A percentile compares a stretch with the other conserved stretches of the same genome.
Evolutionary conservation across 108 stramenopile genomes (phyloP).

Genomic region (Seminavis robusta): DNA sequence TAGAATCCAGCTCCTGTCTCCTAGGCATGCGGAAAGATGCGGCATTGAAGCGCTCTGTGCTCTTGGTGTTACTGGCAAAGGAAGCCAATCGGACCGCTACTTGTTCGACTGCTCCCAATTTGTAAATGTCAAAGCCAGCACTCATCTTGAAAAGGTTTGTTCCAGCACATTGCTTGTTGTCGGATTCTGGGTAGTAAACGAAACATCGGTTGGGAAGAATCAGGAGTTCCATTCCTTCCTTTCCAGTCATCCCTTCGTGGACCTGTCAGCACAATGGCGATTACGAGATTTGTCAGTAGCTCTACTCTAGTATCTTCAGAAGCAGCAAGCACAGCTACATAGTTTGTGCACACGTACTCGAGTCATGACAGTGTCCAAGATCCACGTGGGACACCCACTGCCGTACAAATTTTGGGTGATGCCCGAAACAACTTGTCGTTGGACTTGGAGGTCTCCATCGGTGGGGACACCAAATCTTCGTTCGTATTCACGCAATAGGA

Average conservation of each 20-base stretch:
- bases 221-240: constrained; percentile 3
- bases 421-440: constrained; percentile 14
- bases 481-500: constrained; percentile 20
- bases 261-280: no score
- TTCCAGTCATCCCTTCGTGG: constrained; percentile 22
- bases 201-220: constrained; percentile 18
- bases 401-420: constrained; percentile 5
- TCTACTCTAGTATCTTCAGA: no score
- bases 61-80: constrained; percentile 16
- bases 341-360: no score
- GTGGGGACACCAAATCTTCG: constrained; percentile 17
- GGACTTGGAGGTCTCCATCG: background rate
- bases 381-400: constrained; percentile 20
- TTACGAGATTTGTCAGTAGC: no score
- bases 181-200: no score
- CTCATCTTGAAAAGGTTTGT: constrained; percentile 12
- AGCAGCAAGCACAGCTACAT: no score
- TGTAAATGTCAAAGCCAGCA: constrained; percentile 23
- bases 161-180: background rate
- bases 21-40: no score
- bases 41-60: no score
- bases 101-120: constrained; percentile 4
- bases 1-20: no score
- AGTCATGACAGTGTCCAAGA: constrained; percentile 18
- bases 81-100: constrained; percentile 15